Evolutionary conservation across 2,329 filamentous ascomycete genomes (phyloP).

Genomic region (Colletotrichum liaoningense): DNA sequence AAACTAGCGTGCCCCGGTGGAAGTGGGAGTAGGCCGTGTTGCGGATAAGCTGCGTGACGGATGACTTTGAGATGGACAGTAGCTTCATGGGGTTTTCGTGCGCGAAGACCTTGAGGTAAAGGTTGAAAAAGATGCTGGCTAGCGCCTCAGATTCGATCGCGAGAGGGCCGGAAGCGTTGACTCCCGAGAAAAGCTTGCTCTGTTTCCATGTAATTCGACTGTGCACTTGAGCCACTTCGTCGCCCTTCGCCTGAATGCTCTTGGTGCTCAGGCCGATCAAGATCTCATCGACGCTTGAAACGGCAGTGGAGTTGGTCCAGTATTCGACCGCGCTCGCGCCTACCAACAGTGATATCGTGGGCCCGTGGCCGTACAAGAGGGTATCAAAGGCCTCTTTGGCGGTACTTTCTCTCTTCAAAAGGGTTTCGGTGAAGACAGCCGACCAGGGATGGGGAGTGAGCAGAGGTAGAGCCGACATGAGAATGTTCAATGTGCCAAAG

Average conservation of each 20-base stretch:
- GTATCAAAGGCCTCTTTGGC: constrained; percentile 48
- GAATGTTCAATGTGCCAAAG: constrained; percentile 50
- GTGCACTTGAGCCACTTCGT: constrained; percentile 38
- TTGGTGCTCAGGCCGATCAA: constrained; percentile 40
- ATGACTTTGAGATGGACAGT: constrained; percentile 21
- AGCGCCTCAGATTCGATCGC: constrained; percentile 51
- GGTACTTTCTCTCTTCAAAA: constrained; percentile 38
- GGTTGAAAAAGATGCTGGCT: constrained; percentile 49
- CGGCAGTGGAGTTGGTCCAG: constrained; percentile 59
- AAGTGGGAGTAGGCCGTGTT: constrained; percentile 43
- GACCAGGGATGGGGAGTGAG: constrained; percentile 56
- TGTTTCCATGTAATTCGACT: constrained; percentile 51
- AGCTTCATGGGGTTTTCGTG: constrained; percentile 47
- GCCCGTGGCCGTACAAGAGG: constrained; percentile 59
- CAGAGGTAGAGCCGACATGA: constrained; percentile 58
- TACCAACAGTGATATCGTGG: constrained; percentile 60
- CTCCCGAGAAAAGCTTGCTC: constrained; percentile 44
- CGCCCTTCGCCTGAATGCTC: neutral
- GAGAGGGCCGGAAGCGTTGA: constrained; percentile 39
- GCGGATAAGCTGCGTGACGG: constrained; percentile 14
- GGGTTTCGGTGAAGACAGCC: constrained; percentile 53
- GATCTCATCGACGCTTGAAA: constrained; percentile 54
- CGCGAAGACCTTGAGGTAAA: constrained; percentile 60
- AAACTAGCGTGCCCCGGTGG: constrained; percentile 52
- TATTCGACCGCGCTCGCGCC: constrained; percentile 62